These are phyloP conservation scores for Exophiala sideris DNA, from an alignment of 2,329 filamentous ascomycete genomes.

Conservation along the genomic window DNA sequence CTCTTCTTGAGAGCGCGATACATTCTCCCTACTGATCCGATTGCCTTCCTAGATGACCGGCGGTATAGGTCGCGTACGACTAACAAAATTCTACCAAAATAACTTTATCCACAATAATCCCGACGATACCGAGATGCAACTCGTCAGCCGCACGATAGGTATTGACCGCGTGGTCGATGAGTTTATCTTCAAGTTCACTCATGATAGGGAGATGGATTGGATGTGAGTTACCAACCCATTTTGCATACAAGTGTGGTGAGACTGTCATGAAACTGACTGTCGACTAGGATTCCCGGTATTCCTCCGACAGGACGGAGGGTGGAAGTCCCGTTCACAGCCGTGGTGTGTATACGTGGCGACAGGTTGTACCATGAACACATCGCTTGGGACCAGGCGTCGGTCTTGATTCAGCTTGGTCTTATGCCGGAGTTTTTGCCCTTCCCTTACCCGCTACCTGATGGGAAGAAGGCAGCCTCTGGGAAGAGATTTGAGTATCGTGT, in stretches of 20 bases:
- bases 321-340: slow-evolving; percentile 60
- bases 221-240: slow-evolving; percentile 60
- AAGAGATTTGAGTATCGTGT: slow-evolving; percentile 57
- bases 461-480: slow-evolving; percentile 34
- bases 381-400: slow-evolving; percentile 65
- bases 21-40: neutral
- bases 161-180: slow-evolving; percentile 70
- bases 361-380: slow-evolving; percentile 69
- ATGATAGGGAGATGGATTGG: slow-evolving; percentile 64
- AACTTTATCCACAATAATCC: slow-evolving; percentile 76
- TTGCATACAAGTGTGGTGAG: too few species aligned
- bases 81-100: slow-evolving; percentile 67
- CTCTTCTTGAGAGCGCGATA: neutral
- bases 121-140: slow-evolving; percentile 62
- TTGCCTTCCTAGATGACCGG: slow-evolving; percentile 52
- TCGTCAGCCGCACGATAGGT: slow-evolving; percentile 69
- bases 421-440: slow-evolving; percentile 64
- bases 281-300: slow-evolving; percentile 53
- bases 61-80: slow-evolving; percentile 61
- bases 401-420: slow-evolving; percentile 59
- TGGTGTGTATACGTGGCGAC: slow-evolving; percentile 67
- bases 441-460: slow-evolving; percentile 49
- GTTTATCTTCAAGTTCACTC: slow-evolving; percentile 64
- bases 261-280: neutral
- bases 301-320: slow-evolving; percentile 55